Conservation (phyloP, 202 grass and related monocot genomes). For the Saccharum hybrid region DNA sequence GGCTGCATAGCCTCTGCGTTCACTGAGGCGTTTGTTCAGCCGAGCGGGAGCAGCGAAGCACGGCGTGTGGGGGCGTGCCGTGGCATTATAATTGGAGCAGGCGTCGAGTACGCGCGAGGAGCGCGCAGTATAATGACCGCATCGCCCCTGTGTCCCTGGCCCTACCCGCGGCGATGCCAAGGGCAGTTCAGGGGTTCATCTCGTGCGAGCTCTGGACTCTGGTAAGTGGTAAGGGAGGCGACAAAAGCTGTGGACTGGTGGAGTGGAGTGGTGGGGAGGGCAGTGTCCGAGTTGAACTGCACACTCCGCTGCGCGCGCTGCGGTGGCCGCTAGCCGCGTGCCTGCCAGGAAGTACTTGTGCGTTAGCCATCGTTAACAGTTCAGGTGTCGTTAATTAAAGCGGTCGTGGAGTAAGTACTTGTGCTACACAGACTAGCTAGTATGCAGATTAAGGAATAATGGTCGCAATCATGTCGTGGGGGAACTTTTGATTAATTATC, state of each 20-base stretch:
- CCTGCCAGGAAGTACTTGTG: not conserved
- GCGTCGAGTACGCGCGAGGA: not conserved
- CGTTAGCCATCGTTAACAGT: not conserved
- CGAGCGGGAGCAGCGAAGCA: slow-evolving; percentile 19
- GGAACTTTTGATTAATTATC: not conserved
- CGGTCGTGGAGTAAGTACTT: not conserved
- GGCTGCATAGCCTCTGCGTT: slow-evolving; percentile 24
- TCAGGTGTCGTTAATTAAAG: not conserved
- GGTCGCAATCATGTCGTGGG: slow-evolving; percentile 16
- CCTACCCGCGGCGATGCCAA: not conserved
- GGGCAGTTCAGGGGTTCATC: not conserved
- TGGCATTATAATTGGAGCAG: slow-evolving; percentile 47
- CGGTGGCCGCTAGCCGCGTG: slow-evolving; percentile 53
- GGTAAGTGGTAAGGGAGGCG: not conserved
- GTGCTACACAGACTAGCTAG: not conserved
- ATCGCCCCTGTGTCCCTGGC: not conserved
- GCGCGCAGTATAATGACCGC: slow-evolving; percentile 33
- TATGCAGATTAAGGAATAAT: slow-evolving; percentile 48
- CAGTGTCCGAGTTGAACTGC: slow-evolving; percentile 40
- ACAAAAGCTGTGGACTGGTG: slow-evolving; percentile 46
- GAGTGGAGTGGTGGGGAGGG: not conserved
- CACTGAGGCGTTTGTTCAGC: not conserved
- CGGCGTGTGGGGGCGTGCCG: slow-evolving; percentile 35
- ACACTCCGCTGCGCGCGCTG: slow-evolving; percentile 25
- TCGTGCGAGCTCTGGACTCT: not conserved